Base-by-base conservation (phyloP, 768 basidiomycete species). In the Boletus eberwhitei region DNA sequence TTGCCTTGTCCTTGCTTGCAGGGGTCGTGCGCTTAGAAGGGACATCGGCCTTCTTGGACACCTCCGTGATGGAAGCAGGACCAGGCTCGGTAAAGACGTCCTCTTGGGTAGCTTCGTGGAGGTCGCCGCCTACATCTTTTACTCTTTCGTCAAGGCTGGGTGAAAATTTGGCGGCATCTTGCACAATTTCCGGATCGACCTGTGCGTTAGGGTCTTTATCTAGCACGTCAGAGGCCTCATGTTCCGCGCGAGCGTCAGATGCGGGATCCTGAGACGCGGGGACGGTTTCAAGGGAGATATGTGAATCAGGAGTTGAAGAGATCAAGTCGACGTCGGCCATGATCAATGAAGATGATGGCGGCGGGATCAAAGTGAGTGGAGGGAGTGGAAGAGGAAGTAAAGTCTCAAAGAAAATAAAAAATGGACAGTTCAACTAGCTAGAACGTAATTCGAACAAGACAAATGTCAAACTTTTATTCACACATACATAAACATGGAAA, bases 281-380 rank as follows among this genome's bases (percentile, higher is more conserved):
- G n/a, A 59, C 59, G 42, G 63, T 40, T 41, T 67, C 67, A 26
- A 64, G 42, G 57, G 52, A 43, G 55, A 42, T 50, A 59, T 55
- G 66, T 52, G 54, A 55, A 56, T 63, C 64, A 29, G 53, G 44
- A 43, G 63, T 58, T 53, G 58, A 58, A 53, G 61, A 44, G 44
- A 62, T 60, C 21, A 50, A 45, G 29, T 73, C 74, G 53, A 61
- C 61, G 57, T 76, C 74, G 59, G 70, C 66, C 76, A 78, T 77
- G 55, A 62, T 66, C 63, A 65, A 41, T 42, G 38, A 61, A 55
- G 57, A 59, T 41, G 63, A 64, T 29, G 59, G 61, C 55, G 52
- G 36, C 3, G n/a, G 24, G 21, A 14, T 41, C 26, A 29, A 57
- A 38, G 40, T 5, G 35, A 46, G 37, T 59, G 19, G 24, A 63